Base-by-base conservation (phyloP, 345 rosid genomes). In the Sonneratia caseolaris region DNA sequence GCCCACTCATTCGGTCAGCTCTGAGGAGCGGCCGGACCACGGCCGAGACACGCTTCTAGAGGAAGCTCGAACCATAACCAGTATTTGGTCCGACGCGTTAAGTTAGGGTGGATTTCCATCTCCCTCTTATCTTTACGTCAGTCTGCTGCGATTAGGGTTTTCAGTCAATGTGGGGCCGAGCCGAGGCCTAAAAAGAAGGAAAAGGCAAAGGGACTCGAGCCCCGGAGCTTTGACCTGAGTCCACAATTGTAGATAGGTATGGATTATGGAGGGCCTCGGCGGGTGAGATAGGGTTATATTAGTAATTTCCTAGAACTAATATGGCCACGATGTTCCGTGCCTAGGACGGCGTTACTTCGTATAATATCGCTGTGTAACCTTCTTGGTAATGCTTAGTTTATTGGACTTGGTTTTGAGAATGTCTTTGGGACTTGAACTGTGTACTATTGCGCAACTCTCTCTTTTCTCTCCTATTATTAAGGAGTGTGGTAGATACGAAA, bases 1-100 rank as follows among this genome's bases (percentile, higher is more conserved):
- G 97, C 98, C 55, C 97, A 89, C 81, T 81, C 98, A 1, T 93
- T 80, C 37, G 96, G 92, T 69, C 98, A 93, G 84, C 90, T 89
- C 79, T 89, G 57, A 59, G 48, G 43, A 38, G 18, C 15, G 8
- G n/a, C 9, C 22, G 22, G 59, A 4, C 59, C 22, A 4, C 3
- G 5, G 22, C 22, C 6, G 59, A 53, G 22, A 0, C 59, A 12
- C 59, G 22, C 59, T 53, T 53, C 59, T 5, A 2, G 59, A 18
- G 59, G 24, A 18, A 3, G n/a, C n/a, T n/a, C 7, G 22, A n/a
- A 21, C 59, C 59, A 47, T 47, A 47, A 0, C 51, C 7, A 47
- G 13, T 13, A 47, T 13, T 3, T 5, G 45, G 13, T 47, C 15
- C 51, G 51, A 47, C 51, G 32, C 13, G 4, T 59, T 37, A 22